A percentile compares a stretch with the other conserved stretches of the same genome.
phyloP scores from a whole-genome alignment of 768 basidiomycete genomes.

The Pleurotus salmoneostramineus region DNA sequence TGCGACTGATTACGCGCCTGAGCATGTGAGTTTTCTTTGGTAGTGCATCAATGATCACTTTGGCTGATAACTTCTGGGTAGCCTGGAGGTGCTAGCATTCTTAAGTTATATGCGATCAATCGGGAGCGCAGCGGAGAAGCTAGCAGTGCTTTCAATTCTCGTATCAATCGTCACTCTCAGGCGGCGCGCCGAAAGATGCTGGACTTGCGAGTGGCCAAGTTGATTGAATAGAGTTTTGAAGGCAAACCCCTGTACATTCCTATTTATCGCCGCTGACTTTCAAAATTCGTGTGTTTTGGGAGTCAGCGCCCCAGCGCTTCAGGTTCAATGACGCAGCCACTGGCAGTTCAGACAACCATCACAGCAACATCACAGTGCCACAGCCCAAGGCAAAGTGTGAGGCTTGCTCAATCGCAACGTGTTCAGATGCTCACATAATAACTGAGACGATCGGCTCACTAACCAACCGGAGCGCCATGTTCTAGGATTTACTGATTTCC shows the following conservation, averaged over 20 bases:
- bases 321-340: not conserved
- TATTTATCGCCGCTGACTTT: not conserved
- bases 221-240: slow-evolving; percentile 10
- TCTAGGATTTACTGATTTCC: no score
- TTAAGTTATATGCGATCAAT: slow-evolving; percentile 45
- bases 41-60: not conserved
- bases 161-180: slow-evolving; percentile 67
- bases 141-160: slow-evolving; percentile 64
- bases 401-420: no score
- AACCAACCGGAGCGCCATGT: no score
- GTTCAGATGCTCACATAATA: no score
- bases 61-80: slow-evolving; percentile 18
- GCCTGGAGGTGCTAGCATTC: slow-evolving; percentile 59
- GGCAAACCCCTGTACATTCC: not conserved
- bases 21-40: slow-evolving; percentile 53
- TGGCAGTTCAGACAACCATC: not conserved
- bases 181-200: slow-evolving; percentile 46
- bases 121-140: slow-evolving; percentile 29
- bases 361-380: not conserved
- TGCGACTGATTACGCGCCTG: slow-evolving; percentile 55
- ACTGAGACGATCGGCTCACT: no score
- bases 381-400: no score
- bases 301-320: not conserved
- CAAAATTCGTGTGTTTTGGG: not conserved
- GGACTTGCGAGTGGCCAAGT: slow-evolving; percentile 45